Base-by-base conservation (phyloP, 202 grass and related monocot genomes). In the Zizania palustris region DNA sequence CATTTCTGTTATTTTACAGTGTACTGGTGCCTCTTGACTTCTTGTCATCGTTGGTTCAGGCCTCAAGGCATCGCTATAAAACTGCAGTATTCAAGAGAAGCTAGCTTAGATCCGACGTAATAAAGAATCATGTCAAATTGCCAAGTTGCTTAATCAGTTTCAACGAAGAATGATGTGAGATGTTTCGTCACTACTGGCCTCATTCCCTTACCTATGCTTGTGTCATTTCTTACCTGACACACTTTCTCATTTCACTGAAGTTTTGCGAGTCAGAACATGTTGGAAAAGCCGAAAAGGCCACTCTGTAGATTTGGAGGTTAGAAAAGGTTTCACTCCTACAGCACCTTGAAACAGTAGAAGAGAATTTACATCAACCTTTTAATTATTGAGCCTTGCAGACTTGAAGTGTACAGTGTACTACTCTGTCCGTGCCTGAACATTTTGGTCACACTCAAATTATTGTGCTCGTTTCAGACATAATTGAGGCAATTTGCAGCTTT, bases 401-500 rank as follows among this genome's bases (percentile, higher is more conserved):
- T 69, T 48, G 60, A 57, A 43, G 10, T 21, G 69, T 44, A 50
- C 65, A 43, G 10, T 21, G 69, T 44, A 13, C 44, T 79, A 48
- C 58, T 43, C 67, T 72, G 60, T 33, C 56, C 12, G 45, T 49
- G 44, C 46, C 63, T 83, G 55, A 63, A 74, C 80, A 79, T 75
- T 79, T 63, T 63, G 63, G 45, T 4, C 83, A 39, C 45, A 21
- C 77, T 54, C 57, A 44, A 82, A 79, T 69, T 28, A 83, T 83
- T 83, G 74, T 21, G 36, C 35, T 5, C 22, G 43, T 45, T 63
- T 40, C 69, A 20, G 36, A 3, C 53, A 22, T 80, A 74, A 63
- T 15, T 76, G 65, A 18, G 21, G 51, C 50, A 49, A 74, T 86
- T 63, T 76, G 64, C 71, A n/a, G 0, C 39, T 76, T 57, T 65